Evolutionary conservation across 768 basidiomycete genomes (phyloP), one percentile per base, ranked within the genome.

Genomic region (Lenzites betulinus): DNA sequence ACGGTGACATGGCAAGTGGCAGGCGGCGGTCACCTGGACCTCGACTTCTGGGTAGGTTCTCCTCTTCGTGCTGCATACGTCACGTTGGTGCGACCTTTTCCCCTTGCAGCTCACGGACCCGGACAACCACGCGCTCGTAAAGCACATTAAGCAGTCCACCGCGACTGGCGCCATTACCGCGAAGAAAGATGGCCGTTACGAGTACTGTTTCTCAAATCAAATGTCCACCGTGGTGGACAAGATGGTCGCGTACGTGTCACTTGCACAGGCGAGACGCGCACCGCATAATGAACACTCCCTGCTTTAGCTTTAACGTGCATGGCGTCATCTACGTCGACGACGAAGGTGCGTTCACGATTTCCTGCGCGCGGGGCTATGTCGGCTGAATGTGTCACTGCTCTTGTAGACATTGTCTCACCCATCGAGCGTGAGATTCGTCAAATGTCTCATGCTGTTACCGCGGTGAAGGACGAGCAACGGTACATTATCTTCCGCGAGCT

Each of bases 1-100:
- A 96, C 96, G 25, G 92, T 99, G 51, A 97, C 96, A 39, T 99
- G 98, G 73, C 97, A 99, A 81, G 97, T 98, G 7, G 95, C 93
- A 53, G 94, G 93, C 44, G 97, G 97, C 25, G 96, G 97, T 1
- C 92, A 98, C 71, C 76, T 98, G 51, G 97, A 99, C 75, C 93
- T 99, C 60, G 96, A 99, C 75, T 98, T 98, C 72, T 96, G 89
- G 90, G 95, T 96, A 64, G 69, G 76, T 70, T n/a, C 6, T 51
- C 9, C 35, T 46, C 9, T 15, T 39, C 15, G 33, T 28, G 28
- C n/a, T 28, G 25, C 30, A 33, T 39, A 22, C 26, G 18, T n/a
- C 50, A 26, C 64, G 46, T 57, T 52, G 46, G 51, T 33, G 58
- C 55, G 51, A 57, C 43, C 64, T 57, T 51, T 66, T 33, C 53